Base-by-base conservation (phyloP, 2,329 filamentous ascomycete genomes). In the Neopestalotiopsis sp. region DNA sequence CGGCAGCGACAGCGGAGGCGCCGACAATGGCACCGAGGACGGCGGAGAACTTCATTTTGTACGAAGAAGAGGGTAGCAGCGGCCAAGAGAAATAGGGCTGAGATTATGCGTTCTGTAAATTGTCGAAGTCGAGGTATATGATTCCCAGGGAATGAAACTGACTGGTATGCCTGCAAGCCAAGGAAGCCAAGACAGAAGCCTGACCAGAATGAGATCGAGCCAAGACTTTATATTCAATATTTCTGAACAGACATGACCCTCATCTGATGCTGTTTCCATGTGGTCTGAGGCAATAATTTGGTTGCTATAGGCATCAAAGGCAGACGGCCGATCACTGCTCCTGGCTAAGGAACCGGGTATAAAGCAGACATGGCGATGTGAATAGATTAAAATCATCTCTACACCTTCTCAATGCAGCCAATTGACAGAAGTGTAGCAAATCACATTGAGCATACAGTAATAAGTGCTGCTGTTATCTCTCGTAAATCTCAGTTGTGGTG, bases 1-100 rank as follows among this genome's bases (percentile, higher is more conserved):
- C 83, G 38, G 84, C 85, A 49, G 84, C 61, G 62, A 80, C 81
- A 68, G 79, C 74, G 67, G 79, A 79, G 66, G 83, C 81, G 68
- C 84, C 77, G 61, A 85, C 72, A 64, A 80, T 74, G 72, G 78
- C 75, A 70, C 77, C 73, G 58, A 81, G 72, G 66, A 79, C 69
- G 63, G 81, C 71, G 66, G 82, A 74, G 78, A 86, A 79, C 81
- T 86, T 88, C 87, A 89, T 89, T 7, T 34, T 66, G 56, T 32
- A 17, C 12, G 34, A 63, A 42, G 4, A 14, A 63, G 38, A 38
- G 30, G 34, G 14, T 38, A 12, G 61, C 13, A 63, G 61, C 34
- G 9, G 45, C 45, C 45, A 53, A 53, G 45, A 53, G 34, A 40
- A 53, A 14, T n/a, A 56, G 42, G 20, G 38, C 62, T 30, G 62